Conservation (phyloP, 2,329 filamentous ascomycete genomes). For the Pseudodiploospora longispora region DNA sequence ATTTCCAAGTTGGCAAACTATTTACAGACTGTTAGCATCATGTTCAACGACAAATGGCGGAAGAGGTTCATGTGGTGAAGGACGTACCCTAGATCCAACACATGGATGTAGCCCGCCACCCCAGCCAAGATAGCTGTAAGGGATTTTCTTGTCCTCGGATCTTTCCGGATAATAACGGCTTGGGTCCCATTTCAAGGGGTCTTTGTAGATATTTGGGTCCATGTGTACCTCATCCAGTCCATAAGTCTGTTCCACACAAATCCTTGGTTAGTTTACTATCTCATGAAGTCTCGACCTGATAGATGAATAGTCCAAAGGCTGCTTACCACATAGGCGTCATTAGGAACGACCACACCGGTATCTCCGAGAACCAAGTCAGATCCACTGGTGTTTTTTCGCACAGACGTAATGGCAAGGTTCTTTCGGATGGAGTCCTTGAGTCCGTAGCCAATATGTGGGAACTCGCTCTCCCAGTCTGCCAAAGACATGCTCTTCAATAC, state of each 20-base stretch:
- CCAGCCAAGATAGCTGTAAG: constrained; percentile 26
- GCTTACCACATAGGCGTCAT: constrained; percentile 32
- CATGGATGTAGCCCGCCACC: constrained; percentile 28
- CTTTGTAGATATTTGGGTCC: constrained; percentile 37
- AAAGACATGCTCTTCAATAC: constrained; percentile 36
- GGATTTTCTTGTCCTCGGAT: constrained; percentile 33
- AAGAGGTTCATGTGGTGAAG: too few species aligned
- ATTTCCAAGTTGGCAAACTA: constrained; percentile 47
- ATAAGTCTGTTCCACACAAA: constrained; percentile 22
- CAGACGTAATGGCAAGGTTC: constrained; percentile 36
- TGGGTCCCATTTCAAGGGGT: constrained; percentile 44
- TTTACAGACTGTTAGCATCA: too few species aligned
- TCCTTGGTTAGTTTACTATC: neutral
- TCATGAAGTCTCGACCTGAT: too few species aligned
- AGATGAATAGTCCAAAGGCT: too few species aligned
- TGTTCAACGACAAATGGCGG: too few species aligned
- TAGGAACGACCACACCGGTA: constrained; percentile 41
- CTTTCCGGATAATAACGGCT: constrained; percentile 36
- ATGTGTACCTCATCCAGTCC: constrained; percentile 40
- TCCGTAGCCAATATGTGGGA: constrained; percentile 43
- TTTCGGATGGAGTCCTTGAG: constrained; percentile 47
- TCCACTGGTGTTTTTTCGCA: constrained; percentile 43
- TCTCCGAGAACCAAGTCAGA: constrained; percentile 34
- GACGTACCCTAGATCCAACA: neutral
- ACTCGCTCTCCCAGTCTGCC: constrained; percentile 48